Percentiles rank a stretch among this genome's conserved stretches.
Conservation (phyloP, 768 basidiomycete species). For the Boletus fagicola region DNA sequence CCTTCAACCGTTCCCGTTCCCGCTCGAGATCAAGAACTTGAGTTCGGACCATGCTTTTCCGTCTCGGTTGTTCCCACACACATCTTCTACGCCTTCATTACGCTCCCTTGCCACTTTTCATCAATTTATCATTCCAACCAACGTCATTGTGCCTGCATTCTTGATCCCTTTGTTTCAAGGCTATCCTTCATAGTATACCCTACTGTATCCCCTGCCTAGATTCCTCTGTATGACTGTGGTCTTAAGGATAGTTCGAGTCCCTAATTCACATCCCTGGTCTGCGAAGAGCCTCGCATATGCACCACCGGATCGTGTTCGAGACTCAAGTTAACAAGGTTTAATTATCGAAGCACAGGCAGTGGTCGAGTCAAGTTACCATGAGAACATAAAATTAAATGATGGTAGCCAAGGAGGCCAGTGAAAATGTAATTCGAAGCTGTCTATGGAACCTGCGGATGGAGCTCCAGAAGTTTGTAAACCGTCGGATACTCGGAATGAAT, state of each 20-base stretch:
- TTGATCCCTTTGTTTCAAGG: neutral
- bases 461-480: neutral
- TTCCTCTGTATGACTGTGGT: constrained; percentile 1
- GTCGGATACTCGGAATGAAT: too few species aligned
- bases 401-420: constrained; percentile 14
- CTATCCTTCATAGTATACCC: neutral
- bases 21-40: constrained; percentile 17
- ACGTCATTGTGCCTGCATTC: constrained; percentile 5
- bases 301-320: neutral
- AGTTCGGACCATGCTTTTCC: neutral
- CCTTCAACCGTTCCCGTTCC: too few species aligned
- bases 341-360: constrained; percentile 1
- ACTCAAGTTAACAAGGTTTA: constrained; percentile 14
- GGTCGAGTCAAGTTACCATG: constrained; percentile 12
- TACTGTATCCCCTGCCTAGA: constrained; percentile 15
- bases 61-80: constrained; percentile 5
- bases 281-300: neutral
- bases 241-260: constrained; percentile 2
- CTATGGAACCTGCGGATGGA: neutral
- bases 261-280: neutral
- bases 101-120: constrained; percentile 12
- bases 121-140: constrained; percentile 17
- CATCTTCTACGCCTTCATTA: constrained; percentile 2
- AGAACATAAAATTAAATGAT: constrained; percentile 8
- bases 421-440: neutral